Percentiles rank a stretch among this genome's conserved stretches.
These are phyloP conservation scores for Mortierella sp. DNA, from an alignment of 371 early-diverging fungal genomes.

Conservation along the genomic window DNA sequence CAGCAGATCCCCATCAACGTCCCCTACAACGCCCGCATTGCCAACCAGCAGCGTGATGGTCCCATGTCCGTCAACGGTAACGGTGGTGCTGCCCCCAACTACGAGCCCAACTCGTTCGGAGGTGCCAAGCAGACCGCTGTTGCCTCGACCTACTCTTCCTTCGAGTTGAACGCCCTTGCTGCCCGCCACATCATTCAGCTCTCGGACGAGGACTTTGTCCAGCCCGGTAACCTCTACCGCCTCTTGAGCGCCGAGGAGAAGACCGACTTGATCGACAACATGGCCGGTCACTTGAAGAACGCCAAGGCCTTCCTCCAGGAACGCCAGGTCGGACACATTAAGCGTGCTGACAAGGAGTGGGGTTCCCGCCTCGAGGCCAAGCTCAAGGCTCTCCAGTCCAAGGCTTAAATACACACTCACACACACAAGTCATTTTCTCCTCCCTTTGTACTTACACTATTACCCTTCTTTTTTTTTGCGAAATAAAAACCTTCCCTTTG, in stretches of 20 bases:
- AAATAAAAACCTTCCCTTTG: neutral
- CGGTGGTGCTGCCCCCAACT: slow-evolving; percentile 79
- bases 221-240: slow-evolving; percentile 67
- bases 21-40: slow-evolving; percentile 68
- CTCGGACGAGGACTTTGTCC: slow-evolving; percentile 70
- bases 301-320: slow-evolving; percentile 77
- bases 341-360: slow-evolving; percentile 83
- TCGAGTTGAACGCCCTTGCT: slow-evolving; percentile 59
- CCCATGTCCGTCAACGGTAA: slow-evolving; percentile 68
- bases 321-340: slow-evolving; percentile 83
- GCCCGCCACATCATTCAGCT: slow-evolving; percentile 57
- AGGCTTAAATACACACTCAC: slow-evolving; percentile 47
- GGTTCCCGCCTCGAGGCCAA: slow-evolving; percentile 76
- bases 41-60: slow-evolving; percentile 86
- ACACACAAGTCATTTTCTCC: neutral
- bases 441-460: neutral
- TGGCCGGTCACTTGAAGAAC: slow-evolving; percentile 64
- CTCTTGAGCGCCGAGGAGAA: slow-evolving; percentile 63
- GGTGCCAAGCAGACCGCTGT: slow-evolving; percentile 37
- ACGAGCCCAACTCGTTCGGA: slow-evolving; percentile 76
- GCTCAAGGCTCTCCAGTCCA: slow-evolving; percentile 59
- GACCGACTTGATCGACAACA: slow-evolving; percentile 63
- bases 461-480: slow-evolving; percentile 9
- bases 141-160: slow-evolving; percentile 36
- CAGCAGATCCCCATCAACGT: slow-evolving; percentile 85